phyloP scores from a whole-genome alignment of 1,139 yeast species.

The Hansenula sp. region DNA sequence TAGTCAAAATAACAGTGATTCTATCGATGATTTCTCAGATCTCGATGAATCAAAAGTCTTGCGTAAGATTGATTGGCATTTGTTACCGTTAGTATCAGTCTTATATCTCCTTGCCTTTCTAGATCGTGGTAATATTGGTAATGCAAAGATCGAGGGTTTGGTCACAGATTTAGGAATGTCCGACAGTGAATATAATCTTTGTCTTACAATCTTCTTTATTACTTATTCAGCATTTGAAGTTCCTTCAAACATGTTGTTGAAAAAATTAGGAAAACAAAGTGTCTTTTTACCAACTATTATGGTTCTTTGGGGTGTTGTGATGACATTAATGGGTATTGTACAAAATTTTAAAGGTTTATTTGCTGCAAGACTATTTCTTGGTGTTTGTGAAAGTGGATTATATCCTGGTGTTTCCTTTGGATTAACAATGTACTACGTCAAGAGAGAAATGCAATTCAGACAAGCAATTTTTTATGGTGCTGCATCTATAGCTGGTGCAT shows the following conservation, averaged over 20 bases:
- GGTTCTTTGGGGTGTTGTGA: constrained; percentile 47
- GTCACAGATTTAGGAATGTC: constrained; percentile 44
- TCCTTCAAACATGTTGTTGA: constrained; percentile 42
- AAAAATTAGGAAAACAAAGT: constrained; percentile 38
- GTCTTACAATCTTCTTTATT: constrained; percentile 51
- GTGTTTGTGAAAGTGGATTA: constrained; percentile 21
- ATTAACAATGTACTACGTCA: constrained; percentile 45
- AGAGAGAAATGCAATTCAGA: constrained; percentile 43
- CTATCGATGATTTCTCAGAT: constrained; percentile 15
- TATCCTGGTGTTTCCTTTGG: constrained; percentile 23
- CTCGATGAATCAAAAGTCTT: constrained; percentile 32
- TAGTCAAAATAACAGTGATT: too few species aligned
- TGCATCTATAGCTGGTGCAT: constrained; percentile 47
- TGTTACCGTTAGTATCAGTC: constrained; percentile 44
- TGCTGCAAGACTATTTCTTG: constrained; percentile 45
- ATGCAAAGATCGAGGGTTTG: constrained; percentile 56
- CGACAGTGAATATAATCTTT: constrained; percentile 47
- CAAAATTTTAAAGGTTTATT: constrained; percentile 39
- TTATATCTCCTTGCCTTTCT: constrained; percentile 50
- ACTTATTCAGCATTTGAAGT: constrained; percentile 53
- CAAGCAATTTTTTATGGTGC: constrained; percentile 48
- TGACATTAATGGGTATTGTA: constrained; percentile 42
- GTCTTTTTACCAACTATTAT: constrained; percentile 43
- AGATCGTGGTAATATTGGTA: constrained; percentile 59
- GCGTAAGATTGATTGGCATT: constrained; percentile 39